Conservation (phyloP, 1,284 basidiomycete genomes). For the Prillingera fragicola region DNA sequence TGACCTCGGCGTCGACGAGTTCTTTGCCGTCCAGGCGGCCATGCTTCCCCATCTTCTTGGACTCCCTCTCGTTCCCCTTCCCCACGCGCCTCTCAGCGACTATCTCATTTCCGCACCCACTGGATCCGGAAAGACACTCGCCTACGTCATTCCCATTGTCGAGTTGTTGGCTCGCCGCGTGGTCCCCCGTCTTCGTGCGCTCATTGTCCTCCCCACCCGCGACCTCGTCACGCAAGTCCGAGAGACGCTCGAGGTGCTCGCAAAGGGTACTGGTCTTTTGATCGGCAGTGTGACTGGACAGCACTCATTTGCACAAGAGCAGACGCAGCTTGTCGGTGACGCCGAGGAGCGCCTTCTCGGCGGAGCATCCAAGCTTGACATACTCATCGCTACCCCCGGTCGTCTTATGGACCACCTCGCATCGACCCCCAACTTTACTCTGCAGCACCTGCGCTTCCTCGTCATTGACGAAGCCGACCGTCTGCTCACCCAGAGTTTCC, state of each 20-base stretch:
- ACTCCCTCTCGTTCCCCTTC: conserved; percentile 56
- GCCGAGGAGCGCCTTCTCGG: conserved; percentile 36
- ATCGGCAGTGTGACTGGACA: conserved; percentile 47
- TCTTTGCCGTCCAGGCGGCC: conserved; percentile 61
- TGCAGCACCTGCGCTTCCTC: conserved; percentile 89
- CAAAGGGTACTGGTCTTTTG: conserved; percentile 79
- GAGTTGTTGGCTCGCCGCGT: conserved; percentile 71
- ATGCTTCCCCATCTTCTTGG: conserved; percentile 39
- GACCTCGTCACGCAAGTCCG: conserved; percentile 91
- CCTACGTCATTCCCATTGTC: conserved; percentile 86
- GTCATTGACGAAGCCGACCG: conserved; percentile 98
- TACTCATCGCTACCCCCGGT: conserved; percentile 93
- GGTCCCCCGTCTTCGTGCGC: conserved; percentile 78
- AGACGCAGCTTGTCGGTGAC: conserved; percentile 39
- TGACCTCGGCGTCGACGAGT: conserved; percentile 69
- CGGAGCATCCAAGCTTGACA: conserved; percentile 83
- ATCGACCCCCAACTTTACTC: conserved; percentile 78
- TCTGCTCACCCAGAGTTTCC: conserved; percentile 88
- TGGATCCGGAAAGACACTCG: conserved; percentile 92
- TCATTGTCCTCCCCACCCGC: conserved; percentile 87
- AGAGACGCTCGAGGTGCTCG: conserved; percentile 79
- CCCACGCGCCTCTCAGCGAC: conserved; percentile 67
- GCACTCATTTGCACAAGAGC: conserved; percentile 46
- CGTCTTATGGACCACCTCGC: conserved; percentile 88
- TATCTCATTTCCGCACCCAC: conserved; percentile 97